Percentiles rank a stretch among this genome's conserved stretches.
Evolutionary conservation across 2,329 filamentous ascomycete species (phyloP).

Genomic region (Fusarium sublunatum): DNA sequence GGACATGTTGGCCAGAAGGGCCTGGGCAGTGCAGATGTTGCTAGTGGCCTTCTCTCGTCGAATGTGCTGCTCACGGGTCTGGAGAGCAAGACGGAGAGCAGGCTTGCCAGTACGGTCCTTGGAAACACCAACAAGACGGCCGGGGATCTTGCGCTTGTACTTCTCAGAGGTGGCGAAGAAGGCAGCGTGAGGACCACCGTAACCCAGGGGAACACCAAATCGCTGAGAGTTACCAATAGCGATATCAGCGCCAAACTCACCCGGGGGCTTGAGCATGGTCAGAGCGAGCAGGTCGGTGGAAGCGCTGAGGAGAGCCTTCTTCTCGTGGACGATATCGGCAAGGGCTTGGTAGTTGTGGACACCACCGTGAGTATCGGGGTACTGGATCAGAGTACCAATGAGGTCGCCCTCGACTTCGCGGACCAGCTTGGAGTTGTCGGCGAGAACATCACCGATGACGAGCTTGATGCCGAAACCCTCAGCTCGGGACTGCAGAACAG

Average conservation of each 20-base stretch:
- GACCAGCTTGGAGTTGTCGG: constrained; percentile 71
- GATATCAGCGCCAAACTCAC: constrained; percentile 94
- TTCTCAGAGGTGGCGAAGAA: constrained; percentile 87
- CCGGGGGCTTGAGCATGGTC: constrained; percentile 87
- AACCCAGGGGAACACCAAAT: constrained; percentile 91
- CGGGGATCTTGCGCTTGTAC: constrained; percentile 93
- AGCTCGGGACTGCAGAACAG: constrained; percentile 85
- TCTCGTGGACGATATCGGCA: constrained; percentile 79
- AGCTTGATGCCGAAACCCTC: constrained; percentile 90
- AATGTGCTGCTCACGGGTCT: constrained; percentile 97
- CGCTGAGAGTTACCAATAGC: constrained; percentile 93
- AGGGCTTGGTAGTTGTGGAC: constrained; percentile 81
- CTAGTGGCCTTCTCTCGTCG: constrained; percentile 95
- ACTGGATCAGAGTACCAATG: constrained; percentile 90
- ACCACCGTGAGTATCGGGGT: constrained; percentile 88
- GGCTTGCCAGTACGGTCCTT: constrained; percentile 85
- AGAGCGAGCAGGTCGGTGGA: constrained; percentile 90
- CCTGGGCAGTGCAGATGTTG: constrained; percentile 97
- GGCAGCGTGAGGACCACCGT: constrained; percentile 91
- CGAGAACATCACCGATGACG: constrained; percentile 77
- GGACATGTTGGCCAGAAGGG: constrained; percentile 93
- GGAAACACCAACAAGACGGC: constrained; percentile 87
- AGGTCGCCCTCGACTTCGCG: constrained; percentile 82
- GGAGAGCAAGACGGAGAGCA: constrained; percentile 72
- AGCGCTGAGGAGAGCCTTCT: constrained; percentile 83